These are phyloP conservation scores for Colletotrichum ledebouriae DNA, from an alignment of 2,329 filamentous ascomycete species.

Conservation along the genomic window DNA sequence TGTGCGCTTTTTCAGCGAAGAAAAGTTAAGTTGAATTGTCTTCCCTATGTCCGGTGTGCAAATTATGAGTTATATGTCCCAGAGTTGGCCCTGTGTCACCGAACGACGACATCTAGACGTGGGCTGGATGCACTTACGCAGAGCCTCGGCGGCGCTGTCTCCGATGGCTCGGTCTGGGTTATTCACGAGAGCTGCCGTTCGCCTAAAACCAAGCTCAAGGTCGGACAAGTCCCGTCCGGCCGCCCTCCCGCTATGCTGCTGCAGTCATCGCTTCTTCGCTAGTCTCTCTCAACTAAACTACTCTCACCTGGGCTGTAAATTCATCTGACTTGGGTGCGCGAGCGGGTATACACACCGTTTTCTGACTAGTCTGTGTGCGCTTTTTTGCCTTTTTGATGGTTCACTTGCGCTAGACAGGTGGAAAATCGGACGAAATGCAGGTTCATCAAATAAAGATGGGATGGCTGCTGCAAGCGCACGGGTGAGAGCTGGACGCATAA, in stretches of 20 bases:
- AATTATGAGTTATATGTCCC: too few species aligned
- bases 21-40: too few species aligned
- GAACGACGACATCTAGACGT: too few species aligned
- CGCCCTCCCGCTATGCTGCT: too few species aligned
- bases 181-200: not conserved
- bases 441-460: conserved; percentile 7
- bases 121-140: not conserved
- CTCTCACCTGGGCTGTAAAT: not conserved
- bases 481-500: not conserved
- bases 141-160: conserved; percentile 27
- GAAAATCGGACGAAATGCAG: conserved; percentile 16
- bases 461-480: conserved; percentile 31
- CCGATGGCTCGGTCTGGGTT: conserved; percentile 16
- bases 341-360: conserved; percentile 11
- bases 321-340: not conserved
- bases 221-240: not conserved
- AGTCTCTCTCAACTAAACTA: too few species aligned
- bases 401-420: not conserved
- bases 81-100: too few species aligned
- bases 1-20: too few species aligned
- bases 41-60: too few species aligned
- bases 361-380: conserved; percentile 19
- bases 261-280: too few species aligned
- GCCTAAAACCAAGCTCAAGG: not conserved
- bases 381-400: not conserved